phyloP scores from a whole-genome alignment of 2,329 filamentous ascomycete genomes.

The Penicillium sp. region DNA sequence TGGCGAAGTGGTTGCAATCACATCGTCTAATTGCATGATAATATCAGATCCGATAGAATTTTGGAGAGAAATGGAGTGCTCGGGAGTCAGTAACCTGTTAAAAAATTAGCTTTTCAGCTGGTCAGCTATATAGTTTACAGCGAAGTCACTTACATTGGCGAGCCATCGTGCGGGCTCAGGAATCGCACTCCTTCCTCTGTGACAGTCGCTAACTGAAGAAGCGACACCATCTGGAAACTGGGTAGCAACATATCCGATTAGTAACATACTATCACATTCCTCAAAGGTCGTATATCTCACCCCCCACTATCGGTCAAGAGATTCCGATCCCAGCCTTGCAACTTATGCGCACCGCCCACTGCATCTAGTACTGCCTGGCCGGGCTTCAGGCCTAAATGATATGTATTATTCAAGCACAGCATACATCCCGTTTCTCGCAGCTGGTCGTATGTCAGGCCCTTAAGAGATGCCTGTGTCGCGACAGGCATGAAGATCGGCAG shows the following conservation, averaged over 20 bases:
- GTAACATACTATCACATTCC: background rate
- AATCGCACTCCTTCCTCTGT: slow-evolving; percentile 96
- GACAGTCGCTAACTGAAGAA: slow-evolving; percentile 87
- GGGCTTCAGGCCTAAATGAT: slow-evolving; percentile 91
- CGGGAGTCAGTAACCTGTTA: slow-evolving; percentile 77
- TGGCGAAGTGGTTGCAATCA: slow-evolving; percentile 91
- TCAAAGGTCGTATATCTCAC: slow-evolving; percentile 31
- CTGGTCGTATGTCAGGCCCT: slow-evolving; percentile 89
- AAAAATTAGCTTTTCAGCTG: background rate
- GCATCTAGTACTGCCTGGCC: slow-evolving; percentile 84
- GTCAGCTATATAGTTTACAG: background rate
- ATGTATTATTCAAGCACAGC: slow-evolving; percentile 95
- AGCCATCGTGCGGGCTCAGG: slow-evolving; percentile 91
- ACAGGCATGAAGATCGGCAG: slow-evolving; percentile 98
- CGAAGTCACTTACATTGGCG: slow-evolving; percentile 65
- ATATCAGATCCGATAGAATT: slow-evolving; percentile 98
- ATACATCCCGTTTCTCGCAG: slow-evolving; percentile 85
- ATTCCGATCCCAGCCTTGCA: slow-evolving; percentile 95
- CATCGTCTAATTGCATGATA: slow-evolving; percentile 99
- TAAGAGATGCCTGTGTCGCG: slow-evolving; percentile 91
- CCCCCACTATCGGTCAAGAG: slow-evolving; percentile 71
- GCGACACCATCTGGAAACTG: slow-evolving; percentile 98
- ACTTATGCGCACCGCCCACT: slow-evolving; percentile 86
- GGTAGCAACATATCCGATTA: background rate
- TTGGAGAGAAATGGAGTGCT: slow-evolving; percentile 93